Evolutionary conservation across 1,284 basidiomycete genomes (phyloP).

Genomic region (Lentinus polychrous): DNA sequence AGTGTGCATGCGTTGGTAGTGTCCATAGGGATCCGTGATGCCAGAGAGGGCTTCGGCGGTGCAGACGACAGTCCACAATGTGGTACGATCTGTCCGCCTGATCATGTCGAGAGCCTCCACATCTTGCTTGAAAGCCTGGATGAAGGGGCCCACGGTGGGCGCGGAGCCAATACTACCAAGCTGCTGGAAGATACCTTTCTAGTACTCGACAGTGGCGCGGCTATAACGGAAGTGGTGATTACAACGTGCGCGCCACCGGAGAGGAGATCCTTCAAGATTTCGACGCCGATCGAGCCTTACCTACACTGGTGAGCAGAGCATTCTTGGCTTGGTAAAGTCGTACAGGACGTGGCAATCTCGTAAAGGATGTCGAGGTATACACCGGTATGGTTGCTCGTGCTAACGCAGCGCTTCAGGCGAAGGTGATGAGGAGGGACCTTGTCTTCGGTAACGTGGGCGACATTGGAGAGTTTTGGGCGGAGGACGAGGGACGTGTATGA

Average conservation of each 20-base stretch:
- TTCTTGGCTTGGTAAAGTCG: slow-evolving; percentile 99
- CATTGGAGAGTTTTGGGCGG: slow-evolving; percentile 74
- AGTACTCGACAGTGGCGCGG: slow-evolving; percentile 85
- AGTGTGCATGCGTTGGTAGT: slow-evolving; percentile 95
- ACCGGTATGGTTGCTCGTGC: slow-evolving; percentile 86
- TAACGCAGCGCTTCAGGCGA: slow-evolving; percentile 97
- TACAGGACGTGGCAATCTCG: slow-evolving; percentile 97
- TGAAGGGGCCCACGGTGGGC: slow-evolving; percentile 97
- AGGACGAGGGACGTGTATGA: slow-evolving; percentile 82
- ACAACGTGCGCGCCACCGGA: slow-evolving; percentile 95
- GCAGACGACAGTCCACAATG: slow-evolving; percentile 94
- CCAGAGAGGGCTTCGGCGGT: slow-evolving; percentile 96
- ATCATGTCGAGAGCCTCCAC: slow-evolving; percentile 95
- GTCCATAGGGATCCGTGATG: slow-evolving; percentile 94
- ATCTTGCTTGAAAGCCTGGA: slow-evolving; percentile 97
- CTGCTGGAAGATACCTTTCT: slow-evolving; percentile 92
- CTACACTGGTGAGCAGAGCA: slow-evolving; percentile 94
- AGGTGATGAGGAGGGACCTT: slow-evolving; percentile 93
- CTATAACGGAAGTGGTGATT: slow-evolving; percentile 94
- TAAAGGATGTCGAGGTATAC: slow-evolving; percentile 95
- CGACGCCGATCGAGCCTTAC: slow-evolving; percentile 95
- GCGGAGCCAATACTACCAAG: slow-evolving; percentile 93
- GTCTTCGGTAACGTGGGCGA: slow-evolving; percentile 79
- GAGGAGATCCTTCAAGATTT: slow-evolving; percentile 94
- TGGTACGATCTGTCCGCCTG: slow-evolving; percentile 89